phyloP scores from a whole-genome alignment of 2,329 filamentous ascomycete species.

The Talaromyces sp. region DNA sequence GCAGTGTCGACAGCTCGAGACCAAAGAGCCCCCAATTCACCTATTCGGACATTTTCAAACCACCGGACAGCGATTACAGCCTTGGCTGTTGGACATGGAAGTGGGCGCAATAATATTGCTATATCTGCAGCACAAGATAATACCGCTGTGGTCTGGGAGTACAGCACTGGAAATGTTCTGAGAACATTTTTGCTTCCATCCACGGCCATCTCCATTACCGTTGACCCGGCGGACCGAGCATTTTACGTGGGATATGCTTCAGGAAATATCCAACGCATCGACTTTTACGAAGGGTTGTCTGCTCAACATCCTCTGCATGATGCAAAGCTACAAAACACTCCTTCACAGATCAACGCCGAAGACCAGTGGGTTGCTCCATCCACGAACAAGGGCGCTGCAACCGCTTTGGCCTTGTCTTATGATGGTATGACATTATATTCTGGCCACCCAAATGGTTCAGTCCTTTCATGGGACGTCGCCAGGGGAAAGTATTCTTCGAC shows the following conservation, averaged over 20 bases:
- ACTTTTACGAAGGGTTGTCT: slow-evolving; percentile 59
- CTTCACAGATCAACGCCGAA: slow-evolving; percentile 34
- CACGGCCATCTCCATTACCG: slow-evolving; percentile 64
- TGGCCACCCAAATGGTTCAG: slow-evolving; percentile 73
- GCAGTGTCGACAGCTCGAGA: slow-evolving; percentile 37
- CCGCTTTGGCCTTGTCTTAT: slow-evolving; percentile 69
- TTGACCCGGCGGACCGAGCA: slow-evolving; percentile 80
- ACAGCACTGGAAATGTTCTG: slow-evolving; percentile 68
- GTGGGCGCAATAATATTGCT: slow-evolving; percentile 71
- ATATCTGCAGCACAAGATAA: slow-evolving; percentile 81
- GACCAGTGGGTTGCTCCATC: slow-evolving; percentile 50
- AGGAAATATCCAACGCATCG: slow-evolving; percentile 72
- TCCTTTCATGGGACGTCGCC: slow-evolving; percentile 75
- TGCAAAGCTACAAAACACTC: slow-evolving; percentile 32
- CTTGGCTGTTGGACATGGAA: slow-evolving; percentile 59
- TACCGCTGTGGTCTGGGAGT: slow-evolving; percentile 90
- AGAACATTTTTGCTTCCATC: slow-evolving; percentile 76
- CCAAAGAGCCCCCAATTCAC: slow-evolving; percentile 51
- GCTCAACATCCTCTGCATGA: slow-evolving; percentile 32
- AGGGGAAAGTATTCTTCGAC: slow-evolving; percentile 63
- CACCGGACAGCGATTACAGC: slow-evolving; percentile 51
- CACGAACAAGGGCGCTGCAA: slow-evolving; percentile 59
- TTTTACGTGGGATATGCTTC: slow-evolving; percentile 78
- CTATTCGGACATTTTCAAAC: slow-evolving; percentile 70
- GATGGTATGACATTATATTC: slow-evolving; percentile 77